phyloP scores from a whole-genome alignment of 352 stramenopile species.

The Pseudoperonospora humuli region DNA sequence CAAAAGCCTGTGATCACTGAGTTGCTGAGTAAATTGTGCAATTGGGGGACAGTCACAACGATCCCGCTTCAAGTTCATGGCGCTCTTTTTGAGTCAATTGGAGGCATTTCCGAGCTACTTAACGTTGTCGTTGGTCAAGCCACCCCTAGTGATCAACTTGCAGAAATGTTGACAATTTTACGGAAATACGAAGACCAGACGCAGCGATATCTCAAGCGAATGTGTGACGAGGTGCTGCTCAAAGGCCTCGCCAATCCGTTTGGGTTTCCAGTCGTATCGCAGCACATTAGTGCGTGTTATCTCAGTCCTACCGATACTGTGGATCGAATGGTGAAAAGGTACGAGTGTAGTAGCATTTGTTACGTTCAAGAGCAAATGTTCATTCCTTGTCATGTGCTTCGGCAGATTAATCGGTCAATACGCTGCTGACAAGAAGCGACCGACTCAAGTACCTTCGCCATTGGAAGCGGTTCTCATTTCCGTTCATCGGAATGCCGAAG shows the following conservation, averaged over 20 bases:
- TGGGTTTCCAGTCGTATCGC: constrained; percentile 68
- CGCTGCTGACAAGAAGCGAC: constrained; percentile 37
- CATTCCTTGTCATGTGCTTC: too few species aligned
- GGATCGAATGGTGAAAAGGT: constrained; percentile 69
- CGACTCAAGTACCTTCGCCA: constrained; percentile 36
- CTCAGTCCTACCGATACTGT: constrained; percentile 52
- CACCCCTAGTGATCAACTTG: constrained; percentile 17
- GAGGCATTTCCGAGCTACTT: constrained; percentile 58
- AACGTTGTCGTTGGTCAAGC: constrained; percentile 38
- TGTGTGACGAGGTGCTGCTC: constrained; percentile 63
- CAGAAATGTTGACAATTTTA: constrained; percentile 31
- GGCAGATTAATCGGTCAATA: constrained; percentile 50
- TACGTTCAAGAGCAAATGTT: too few species aligned
- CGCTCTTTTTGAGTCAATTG: constrained; percentile 74
- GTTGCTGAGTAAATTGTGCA: constrained; percentile 54
- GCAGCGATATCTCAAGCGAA: constrained; percentile 50
- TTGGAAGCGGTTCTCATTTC: constrained; percentile 59
- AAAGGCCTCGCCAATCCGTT: constrained; percentile 73
- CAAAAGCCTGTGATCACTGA: constrained; percentile 51
- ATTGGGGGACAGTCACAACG: constrained; percentile 45
- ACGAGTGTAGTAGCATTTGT: too few species aligned
- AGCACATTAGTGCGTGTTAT: constrained; percentile 67
- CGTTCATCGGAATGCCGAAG: constrained; percentile 64
- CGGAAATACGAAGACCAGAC: constrained; percentile 41
- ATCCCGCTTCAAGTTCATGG: constrained; percentile 78